Conservation (phyloP, 1,139 yeast species). For the Candida neerlandica region DNA sequence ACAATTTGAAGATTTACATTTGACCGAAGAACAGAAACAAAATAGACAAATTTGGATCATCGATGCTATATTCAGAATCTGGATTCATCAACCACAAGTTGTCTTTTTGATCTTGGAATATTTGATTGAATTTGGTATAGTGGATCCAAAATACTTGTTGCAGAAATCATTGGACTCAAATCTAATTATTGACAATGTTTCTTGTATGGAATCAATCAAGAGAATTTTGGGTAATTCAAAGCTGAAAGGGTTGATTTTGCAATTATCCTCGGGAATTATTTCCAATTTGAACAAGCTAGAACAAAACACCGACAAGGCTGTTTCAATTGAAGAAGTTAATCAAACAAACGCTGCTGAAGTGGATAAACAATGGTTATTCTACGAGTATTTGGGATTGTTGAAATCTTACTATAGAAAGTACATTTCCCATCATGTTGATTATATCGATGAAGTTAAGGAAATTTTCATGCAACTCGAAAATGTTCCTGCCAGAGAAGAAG, state of each 20-base stretch:
- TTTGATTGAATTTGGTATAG: conserved; percentile 54
- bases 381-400: conserved; percentile 46
- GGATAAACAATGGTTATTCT: conserved; percentile 47
- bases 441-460: conserved; percentile 25
- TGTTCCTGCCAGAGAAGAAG: conserved; percentile 29
- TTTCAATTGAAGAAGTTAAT: conserved; percentile 28
- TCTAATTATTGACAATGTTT: conserved; percentile 44
- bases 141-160: conserved; percentile 45
- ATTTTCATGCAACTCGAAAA: conserved; percentile 28
- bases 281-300: conserved; percentile 38
- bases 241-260: conserved; percentile 30
- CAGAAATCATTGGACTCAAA: conserved; percentile 45
- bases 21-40: conserved; percentile 37
- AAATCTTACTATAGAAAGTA: conserved; percentile 43
- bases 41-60: conserved; percentile 50
- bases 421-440: conserved; percentile 18
- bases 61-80: conserved; percentile 69
- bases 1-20: conserved; percentile 38
- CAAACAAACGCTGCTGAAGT: conserved; percentile 30
- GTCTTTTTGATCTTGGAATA: conserved; percentile 72
- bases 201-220: conserved; percentile 49
- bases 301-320: conserved; percentile 26
- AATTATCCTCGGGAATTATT: conserved; percentile 39
- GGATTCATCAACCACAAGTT: conserved; percentile 83
- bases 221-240: conserved; percentile 28